A percentile compares a stretch with the other conserved stretches of the same genome.
These are phyloP conservation scores for Bonia amplexicaulis DNA, from an alignment of 176 grass and related monocot species.

Conservation along the genomic window DNA sequence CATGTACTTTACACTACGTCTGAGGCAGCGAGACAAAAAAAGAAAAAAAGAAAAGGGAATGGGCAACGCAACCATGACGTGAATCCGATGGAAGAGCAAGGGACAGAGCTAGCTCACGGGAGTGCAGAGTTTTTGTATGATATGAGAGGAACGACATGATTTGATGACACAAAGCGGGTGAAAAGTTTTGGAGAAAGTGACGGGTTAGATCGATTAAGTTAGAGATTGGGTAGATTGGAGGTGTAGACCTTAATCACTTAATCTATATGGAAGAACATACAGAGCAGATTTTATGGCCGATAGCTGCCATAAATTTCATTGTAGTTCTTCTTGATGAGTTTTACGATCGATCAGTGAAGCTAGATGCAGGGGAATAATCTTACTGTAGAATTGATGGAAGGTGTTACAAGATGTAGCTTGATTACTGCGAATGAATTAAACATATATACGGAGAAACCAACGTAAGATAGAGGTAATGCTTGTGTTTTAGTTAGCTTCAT, in stretches of 20 bases:
- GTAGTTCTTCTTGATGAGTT: background rate
- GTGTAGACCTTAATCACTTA: background rate
- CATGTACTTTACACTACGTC: background rate
- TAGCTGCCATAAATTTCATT: background rate
- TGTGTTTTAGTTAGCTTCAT: background rate
- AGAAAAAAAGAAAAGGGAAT: background rate
- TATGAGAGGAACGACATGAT: background rate
- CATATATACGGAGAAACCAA: background rate
- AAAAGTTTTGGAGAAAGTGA: constrained; percentile 19
- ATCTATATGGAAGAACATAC: background rate
- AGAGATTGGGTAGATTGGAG: background rate
- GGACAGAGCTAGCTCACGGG: background rate
- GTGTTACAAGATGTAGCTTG: background rate
- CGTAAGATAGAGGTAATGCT: background rate
- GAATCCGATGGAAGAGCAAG: background rate
- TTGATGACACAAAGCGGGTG: background rate
- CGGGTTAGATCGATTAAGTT: background rate
- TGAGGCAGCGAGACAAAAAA: background rate
- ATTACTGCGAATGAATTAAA: background rate
- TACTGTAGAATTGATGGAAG: background rate
- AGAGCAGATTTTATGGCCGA: background rate
- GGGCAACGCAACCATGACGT: constrained; percentile 23
- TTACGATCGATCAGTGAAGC: background rate
- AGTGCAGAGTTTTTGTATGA: background rate
- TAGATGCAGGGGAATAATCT: background rate